These are phyloP conservation scores for Sporisorium iseilematis-ciliati DNA, from an alignment of 1,284 basidiomycete genomes.

Conservation along the genomic window DNA sequence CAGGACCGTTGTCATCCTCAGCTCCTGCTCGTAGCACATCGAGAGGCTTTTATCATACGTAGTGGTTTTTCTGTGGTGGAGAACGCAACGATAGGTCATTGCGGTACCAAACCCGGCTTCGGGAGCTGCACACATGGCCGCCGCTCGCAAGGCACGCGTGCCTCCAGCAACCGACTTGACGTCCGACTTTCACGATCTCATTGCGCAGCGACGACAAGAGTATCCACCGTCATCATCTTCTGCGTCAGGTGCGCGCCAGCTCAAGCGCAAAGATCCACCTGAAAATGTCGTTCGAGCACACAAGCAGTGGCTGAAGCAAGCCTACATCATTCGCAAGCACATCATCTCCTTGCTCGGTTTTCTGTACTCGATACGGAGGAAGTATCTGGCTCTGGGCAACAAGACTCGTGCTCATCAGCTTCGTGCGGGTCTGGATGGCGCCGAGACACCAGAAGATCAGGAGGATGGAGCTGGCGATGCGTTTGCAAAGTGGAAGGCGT, in stretches of 20 bases:
- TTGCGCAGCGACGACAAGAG: conserved; percentile 26
- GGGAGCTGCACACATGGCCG: conserved; percentile 12
- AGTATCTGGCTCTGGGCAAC: conserved; percentile 49
- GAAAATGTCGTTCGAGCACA: conserved; percentile 41
- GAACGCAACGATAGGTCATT: not conserved
- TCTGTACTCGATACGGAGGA: conserved; percentile 53
- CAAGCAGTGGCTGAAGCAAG: conserved; percentile 49
- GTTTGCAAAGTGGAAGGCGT: conserved; percentile 69
- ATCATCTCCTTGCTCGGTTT: conserved; percentile 54
- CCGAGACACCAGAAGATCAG: conserved; percentile 25
- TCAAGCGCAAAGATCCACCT: conserved; percentile 42
- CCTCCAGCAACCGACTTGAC: conserved; percentile 44
- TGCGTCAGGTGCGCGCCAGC: conserved; percentile 16
- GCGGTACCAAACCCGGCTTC: not conserved
- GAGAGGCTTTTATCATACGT: not conserved
- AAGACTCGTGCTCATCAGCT: conserved; percentile 29
- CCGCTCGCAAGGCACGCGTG: conserved; percentile 18
- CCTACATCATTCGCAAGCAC: conserved; percentile 51
- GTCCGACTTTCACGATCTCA: conserved; percentile 33
- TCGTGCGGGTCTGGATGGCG: conserved; percentile 21
- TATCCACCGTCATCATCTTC: conserved; percentile 40
- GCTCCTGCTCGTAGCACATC: no score
- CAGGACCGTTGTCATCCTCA: not conserved
- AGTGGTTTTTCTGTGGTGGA: no score
- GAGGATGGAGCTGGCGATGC: conserved; percentile 26